Evolutionary conservation across 805 yeast species (phyloP).

Genomic region (Metschnikowia proteae): DNA sequence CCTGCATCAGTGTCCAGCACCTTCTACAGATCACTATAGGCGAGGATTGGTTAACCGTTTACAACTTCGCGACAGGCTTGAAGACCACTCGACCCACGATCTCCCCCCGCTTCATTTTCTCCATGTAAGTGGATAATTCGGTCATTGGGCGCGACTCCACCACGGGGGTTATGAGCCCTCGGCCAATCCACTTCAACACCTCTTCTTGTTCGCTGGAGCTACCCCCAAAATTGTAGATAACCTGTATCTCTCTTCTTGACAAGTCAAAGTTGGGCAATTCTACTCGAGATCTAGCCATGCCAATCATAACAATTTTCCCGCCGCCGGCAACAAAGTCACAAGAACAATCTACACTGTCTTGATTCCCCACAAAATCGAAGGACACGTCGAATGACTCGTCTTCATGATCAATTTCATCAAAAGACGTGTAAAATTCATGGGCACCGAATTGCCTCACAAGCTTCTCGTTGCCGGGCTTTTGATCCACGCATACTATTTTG

Average conservation of each 20-base stretch:
- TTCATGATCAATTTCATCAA: conserved; percentile 22
- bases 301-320: conserved; percentile 43
- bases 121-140: conserved; percentile 34
- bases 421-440: conserved; percentile 35
- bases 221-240: conserved; percentile 44
- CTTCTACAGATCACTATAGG: neutral
- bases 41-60: neutral
- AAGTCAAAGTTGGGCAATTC: conserved; percentile 30
- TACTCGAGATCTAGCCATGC: conserved; percentile 37
- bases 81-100: conserved; percentile 44
- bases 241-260: conserved; percentile 39
- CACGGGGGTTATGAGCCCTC: conserved; percentile 39
- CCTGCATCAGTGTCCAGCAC: neutral
- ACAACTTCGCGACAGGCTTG: conserved; percentile 12
- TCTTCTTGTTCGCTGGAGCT: conserved; percentile 41
- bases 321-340: conserved; percentile 28
- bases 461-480: conserved; percentile 14
- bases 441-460: conserved; percentile 39
- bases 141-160: conserved; percentile 27
- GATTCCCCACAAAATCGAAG: conserved; percentile 39
- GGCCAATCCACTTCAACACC: conserved; percentile 38
- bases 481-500: conserved; percentile 33
- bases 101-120: conserved; percentile 35
- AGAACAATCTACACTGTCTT: conserved; percentile 24
- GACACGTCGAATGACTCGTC: conserved; percentile 33